Evolutionary conservation across 1,139 yeast species (phyloP), one percentile per base, ranked within the genome.

Genomic region (Pichia sp.): DNA sequence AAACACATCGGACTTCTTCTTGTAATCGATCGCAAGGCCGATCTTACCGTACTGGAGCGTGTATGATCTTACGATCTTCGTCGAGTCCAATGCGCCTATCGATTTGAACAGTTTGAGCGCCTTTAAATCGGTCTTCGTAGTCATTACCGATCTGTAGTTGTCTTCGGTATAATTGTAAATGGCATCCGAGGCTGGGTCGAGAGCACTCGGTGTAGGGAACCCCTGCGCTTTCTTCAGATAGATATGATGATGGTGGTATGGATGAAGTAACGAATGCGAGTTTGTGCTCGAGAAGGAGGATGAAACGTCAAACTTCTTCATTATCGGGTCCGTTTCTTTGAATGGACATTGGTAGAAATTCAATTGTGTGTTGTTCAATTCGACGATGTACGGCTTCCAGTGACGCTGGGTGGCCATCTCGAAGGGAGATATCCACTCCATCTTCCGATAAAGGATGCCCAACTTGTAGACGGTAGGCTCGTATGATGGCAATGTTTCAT

Each of bases 321-420:
- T 12, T 10, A 44, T 38, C 9, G 43, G 45, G 22, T 51, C 51
- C 34, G 42, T 37, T 14, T 33, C 19, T 19, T 40, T 38, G 9
- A 44, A 38, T 8, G 53, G 50, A 40, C 48, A 60, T 21, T 63
- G 54, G 60, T 85, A 85, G 45, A 85, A 70, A 62, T 85, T 85
- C 33, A 85, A 62, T 65, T 85, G 93, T 1, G 93, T 85, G 2
- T 88, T 81, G 65, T 85, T 85, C 32, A 85, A 66, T 59, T 85
- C 93, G 67, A 84, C 68, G 8, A 85, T 69, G 30, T 73, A 71
- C 44, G 74, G 70, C 58, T 72, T 79, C 93, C 93, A 85, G n/a
- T 76, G 73, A 54, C 89, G 66, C 10, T 73, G 64, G 1, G 80
- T 73, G 0, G 87, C 73, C 4, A 80, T 72, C 56, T 83, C 87